Percentiles rank a stretch among this genome's conserved stretches.
These are phyloP conservation scores for Pisolithus microcarpus DNA, from an alignment of 768 basidiomycete species.

Conservation along the genomic window DNA sequence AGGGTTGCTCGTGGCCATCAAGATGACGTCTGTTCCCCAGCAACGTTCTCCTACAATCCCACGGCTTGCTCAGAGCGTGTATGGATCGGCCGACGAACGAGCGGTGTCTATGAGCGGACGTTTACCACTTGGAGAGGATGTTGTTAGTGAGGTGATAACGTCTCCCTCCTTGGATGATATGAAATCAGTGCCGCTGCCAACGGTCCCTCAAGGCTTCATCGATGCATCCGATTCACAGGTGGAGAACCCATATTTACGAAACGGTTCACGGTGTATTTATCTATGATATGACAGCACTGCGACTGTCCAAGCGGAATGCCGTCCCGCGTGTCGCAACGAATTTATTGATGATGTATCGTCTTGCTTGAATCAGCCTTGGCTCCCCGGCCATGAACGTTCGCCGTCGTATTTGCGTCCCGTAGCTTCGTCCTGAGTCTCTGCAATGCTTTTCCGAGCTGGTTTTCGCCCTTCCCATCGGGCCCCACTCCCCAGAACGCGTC, in stretches of 20 bases:
- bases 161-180: constrained; percentile 15
- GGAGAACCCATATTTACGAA: neutral
- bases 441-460: constrained; percentile 37
- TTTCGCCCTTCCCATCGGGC: constrained; percentile 30
- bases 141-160: constrained; percentile 21
- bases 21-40: constrained; percentile 63
- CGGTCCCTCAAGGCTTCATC: neutral
- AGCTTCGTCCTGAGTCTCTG: constrained; percentile 30
- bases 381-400: constrained; percentile 1
- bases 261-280: neutral
- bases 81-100: too few species aligned
- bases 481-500: constrained; percentile 40
- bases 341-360: constrained; percentile 11
- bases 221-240: neutral
- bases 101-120: too few species aligned
- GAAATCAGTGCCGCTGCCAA: neutral
- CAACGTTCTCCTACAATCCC: constrained; percentile 44
- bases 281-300: constrained; percentile 17
- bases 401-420: constrained; percentile 11
- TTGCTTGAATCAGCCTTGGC: constrained; percentile 2
- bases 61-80: too few species aligned
- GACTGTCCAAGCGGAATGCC: constrained; percentile 8
- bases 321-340: neutral
- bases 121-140: too few species aligned
- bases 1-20: constrained; percentile 56